Conservation (phyloP, 768 basidiomycete genomes). For the Pulveroboletus frians region DNA sequence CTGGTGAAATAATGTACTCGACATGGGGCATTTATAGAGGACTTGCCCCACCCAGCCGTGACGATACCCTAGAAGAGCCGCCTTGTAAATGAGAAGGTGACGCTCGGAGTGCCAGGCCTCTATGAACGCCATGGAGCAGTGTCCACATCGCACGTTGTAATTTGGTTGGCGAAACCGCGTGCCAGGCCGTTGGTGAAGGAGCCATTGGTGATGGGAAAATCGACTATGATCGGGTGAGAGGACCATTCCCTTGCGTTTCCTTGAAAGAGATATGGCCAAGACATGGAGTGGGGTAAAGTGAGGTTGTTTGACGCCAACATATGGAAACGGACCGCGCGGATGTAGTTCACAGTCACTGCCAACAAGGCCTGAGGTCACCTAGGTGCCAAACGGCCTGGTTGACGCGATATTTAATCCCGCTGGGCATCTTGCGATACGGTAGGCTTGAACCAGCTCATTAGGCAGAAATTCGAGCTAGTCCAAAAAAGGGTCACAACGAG, state of each 20-base stretch:
- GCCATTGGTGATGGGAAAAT: background rate
- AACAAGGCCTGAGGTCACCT: no score
- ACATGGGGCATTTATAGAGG: constrained; percentile 4
- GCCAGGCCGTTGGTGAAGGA: constrained; percentile 1
- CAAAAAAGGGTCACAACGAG: background rate
- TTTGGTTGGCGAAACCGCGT: constrained; percentile 3
- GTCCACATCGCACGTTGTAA: background rate
- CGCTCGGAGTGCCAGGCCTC: background rate
- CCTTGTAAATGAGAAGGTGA: background rate
- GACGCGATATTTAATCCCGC: background rate
- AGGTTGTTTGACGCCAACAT: background rate
- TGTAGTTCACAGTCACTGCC: background rate
- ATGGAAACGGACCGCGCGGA: background rate
- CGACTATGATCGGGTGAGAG: background rate
- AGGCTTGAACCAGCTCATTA: constrained; percentile 10
- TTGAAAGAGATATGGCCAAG: background rate
- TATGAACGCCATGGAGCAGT: background rate
- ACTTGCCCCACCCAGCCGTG: background rate
- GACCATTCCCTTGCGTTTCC: background rate
- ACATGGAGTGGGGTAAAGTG: background rate
- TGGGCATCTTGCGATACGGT: background rate
- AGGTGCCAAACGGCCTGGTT: background rate
- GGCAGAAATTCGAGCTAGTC: background rate
- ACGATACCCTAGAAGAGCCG: background rate
- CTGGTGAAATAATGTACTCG: background rate